Base-by-base conservation (phyloP, 2,329 filamentous ascomycete genomes). In the Scedosporium boydii region DNA sequence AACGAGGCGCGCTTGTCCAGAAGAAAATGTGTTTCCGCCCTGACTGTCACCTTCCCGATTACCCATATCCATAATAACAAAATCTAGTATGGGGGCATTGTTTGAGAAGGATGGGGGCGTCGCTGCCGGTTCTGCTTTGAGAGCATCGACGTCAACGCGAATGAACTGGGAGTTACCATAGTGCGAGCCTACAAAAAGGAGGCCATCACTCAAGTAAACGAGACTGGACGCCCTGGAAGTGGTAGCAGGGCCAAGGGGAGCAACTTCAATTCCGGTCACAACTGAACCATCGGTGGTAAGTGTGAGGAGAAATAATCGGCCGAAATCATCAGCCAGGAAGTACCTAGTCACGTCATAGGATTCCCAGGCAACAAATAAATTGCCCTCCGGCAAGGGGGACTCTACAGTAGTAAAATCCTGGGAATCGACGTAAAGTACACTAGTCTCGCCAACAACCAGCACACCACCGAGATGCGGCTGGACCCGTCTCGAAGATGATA, bases 41-140 rank as follows among this genome's bases (percentile, higher is more conserved):
- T 91, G 87, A 7, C 82, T 85, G 66, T 95, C 89, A 23, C 88
- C 88, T 64, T 90, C 87, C 62, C 91, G 82, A 68, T 91, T 93
- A 0, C 93, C 93, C 81, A 98, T 89, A 70, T 98, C 95, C 91
- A 98, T 96, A 16, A 99, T 86, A 1, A 90, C 88, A 68, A 99
- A 97, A 71, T 99, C 95, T 46, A 98, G 77, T 51, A 99, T 90
- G 0, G 95, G 95, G 0, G 90, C 92, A 68, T 98, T 91, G 70
- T 96, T 99, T 4, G 72, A 71, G 16, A 76, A 65, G 6, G 63
- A 57, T 3, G 84, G 78, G 62, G 96, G 80, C 0, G 85, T 88
- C 70, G 96, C 91, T 9, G 95, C 73, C 4, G 93, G 74, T 58
- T 87, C 79, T 64, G 93, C 78, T 0, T 80, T 70, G 26, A 71